These are phyloP conservation scores for Abrus precatorius DNA, from an alignment of 306 rosid genomes.

Conservation along the genomic window DNA sequence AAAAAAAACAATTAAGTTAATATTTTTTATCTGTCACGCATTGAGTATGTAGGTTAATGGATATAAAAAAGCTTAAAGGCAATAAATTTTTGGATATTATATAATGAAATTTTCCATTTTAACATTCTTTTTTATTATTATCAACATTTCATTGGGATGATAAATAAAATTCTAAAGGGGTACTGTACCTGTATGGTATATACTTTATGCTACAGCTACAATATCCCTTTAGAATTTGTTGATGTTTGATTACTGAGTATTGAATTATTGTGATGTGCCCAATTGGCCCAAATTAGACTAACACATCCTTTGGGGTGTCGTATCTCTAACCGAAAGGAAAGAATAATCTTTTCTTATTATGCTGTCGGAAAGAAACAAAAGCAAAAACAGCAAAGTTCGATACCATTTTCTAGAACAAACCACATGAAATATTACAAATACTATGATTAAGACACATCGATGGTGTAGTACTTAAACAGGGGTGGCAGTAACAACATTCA, in stretches of 20 bases:
- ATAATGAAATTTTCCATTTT: too few species aligned
- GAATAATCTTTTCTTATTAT: conserved; percentile 51
- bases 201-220: not conserved
- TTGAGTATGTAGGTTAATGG: too few species aligned
- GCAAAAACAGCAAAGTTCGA: not conserved
- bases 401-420: conserved; percentile 33
- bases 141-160: too few species aligned
- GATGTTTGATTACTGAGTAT: conserved; percentile 19
- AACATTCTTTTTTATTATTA: too few species aligned
- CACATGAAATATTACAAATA: not conserved
- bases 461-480: not conserved
- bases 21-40: too few species aligned
- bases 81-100: too few species aligned
- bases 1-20: too few species aligned
- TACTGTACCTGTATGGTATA: not conserved
- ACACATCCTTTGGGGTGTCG: conserved; percentile 41
- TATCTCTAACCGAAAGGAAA: conserved; percentile 59
- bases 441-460: not conserved
- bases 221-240: not conserved
- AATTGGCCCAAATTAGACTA: not conserved
- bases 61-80: too few species aligned
- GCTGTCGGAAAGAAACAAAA: conserved; percentile 20
- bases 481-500: not conserved
- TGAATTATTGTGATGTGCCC: not conserved
- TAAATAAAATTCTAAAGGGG: too few species aligned